Evolutionary conservation across 805 yeast genomes (phyloP).

Genomic region (Blastobotrys americana): DNA sequence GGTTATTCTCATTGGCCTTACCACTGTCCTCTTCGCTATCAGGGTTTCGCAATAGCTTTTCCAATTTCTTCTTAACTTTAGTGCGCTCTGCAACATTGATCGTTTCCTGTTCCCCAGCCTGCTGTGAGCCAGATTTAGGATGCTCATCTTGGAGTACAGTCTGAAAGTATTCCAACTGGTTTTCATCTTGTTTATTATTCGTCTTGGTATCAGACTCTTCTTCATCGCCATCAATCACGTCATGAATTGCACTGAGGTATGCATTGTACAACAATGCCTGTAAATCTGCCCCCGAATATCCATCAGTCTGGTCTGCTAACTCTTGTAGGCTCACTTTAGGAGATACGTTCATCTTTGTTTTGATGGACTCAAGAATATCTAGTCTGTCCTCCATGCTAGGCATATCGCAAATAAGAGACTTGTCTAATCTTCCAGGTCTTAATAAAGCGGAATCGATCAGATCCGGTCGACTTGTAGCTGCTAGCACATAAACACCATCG

Average conservation of each 20-base stretch:
- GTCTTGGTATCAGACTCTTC: slow-evolving; percentile 15
- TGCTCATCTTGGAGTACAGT: too few species aligned
- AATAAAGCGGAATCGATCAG: slow-evolving; percentile 88
- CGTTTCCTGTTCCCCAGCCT: slow-evolving; percentile 1
- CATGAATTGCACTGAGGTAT: slow-evolving; percentile 70
- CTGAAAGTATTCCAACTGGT: slow-evolving; percentile 6
- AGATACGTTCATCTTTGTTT: slow-evolving; percentile 52
- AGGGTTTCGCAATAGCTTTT: slow-evolving; percentile 5
- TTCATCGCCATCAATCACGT: slow-evolving; percentile 34
- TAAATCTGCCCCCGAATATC: slow-evolving; percentile 91
- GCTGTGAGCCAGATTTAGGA: neutral
- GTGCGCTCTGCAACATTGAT: slow-evolving; percentile 14
- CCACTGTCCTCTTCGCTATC: slow-evolving; percentile 3
- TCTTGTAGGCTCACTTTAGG: slow-evolving; percentile 44
- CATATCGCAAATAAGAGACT: slow-evolving; percentile 82
- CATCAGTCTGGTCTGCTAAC: slow-evolving; percentile 56
- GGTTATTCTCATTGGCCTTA: slow-evolving; percentile 8
- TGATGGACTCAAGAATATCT: slow-evolving; percentile 54
- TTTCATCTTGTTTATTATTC: slow-evolving; percentile 12
- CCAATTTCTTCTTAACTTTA: slow-evolving; percentile 15
- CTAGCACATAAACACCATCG: slow-evolving; percentile 92
- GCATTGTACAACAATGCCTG: slow-evolving; percentile 92
- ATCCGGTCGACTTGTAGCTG: slow-evolving; percentile 95
- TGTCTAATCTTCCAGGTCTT: slow-evolving; percentile 95
- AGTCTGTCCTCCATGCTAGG: slow-evolving; percentile 65